Base-by-base conservation (phyloP, 345 rosid genomes). In the Brassica carinata region DNA sequence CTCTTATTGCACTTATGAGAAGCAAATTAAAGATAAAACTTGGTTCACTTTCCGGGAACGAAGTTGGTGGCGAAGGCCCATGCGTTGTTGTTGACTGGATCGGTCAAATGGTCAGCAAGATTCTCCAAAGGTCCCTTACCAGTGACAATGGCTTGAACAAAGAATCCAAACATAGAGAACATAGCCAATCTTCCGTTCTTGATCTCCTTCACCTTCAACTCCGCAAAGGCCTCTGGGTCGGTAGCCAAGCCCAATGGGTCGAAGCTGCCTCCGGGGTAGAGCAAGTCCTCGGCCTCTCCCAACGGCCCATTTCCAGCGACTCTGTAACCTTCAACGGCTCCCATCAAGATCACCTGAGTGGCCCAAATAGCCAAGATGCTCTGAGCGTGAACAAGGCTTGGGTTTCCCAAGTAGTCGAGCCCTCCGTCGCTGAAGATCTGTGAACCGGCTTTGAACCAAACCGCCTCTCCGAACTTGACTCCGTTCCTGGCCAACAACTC, bases 341-440 rank as follows among this genome's bases (percentile, higher is more conserved):
- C 95, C 95, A 90, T 92, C 86, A 92, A 64, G 83, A 87, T 64
- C 13, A 89, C 97, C 15, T 92, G 92, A 67, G 72, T 63, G 1
- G 96, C 96, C 96, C 92, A 92, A 45, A 92, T 92, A 10, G 97
- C 96, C 81, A 90, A 69, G 65, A 92, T 88, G 87, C 96, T 92
- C 30, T 89, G 92, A 2, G 97, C 95, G 8, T 89, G 96, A 69
- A 90, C 79, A 88, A 92, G 74, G 89, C 89, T 89, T 0, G 96
- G 94, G 90, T 92, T 92, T 4, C 97, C 93, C 80, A 89, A 79
- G 91, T 90, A 90, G 83, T 92, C 93, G 0, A 92, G 90, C 0
- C 97, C 97, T 48, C 95, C 97, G 61, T 86, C 89, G 77, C 93
- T 90, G 84, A 90, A 92, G 86, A 90, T 92, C 65, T 92, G 93